These are phyloP conservation scores for Amanita fuliginea DNA, from an alignment of 768 basidiomycete species.

Conservation along the genomic window DNA sequence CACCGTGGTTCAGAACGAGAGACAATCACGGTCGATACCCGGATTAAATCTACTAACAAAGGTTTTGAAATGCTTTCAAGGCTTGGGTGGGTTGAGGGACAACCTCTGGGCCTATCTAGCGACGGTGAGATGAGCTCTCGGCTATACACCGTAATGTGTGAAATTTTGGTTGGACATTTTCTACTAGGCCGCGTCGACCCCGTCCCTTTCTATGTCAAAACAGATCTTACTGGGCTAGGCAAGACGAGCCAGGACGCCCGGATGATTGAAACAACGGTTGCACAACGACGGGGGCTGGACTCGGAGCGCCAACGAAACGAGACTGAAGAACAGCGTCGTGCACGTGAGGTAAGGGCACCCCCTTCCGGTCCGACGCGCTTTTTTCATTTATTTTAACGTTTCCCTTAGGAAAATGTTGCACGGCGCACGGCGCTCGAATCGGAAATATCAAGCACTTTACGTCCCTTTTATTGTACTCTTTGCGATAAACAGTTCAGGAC, in stretches of 20 bases:
- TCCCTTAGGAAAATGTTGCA: conserved; percentile 46
- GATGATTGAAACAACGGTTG: conserved; percentile 79
- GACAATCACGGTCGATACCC: conserved; percentile 72
- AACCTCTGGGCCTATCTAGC: conserved; percentile 62
- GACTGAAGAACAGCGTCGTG: conserved; percentile 63
- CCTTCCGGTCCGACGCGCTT: background rate
- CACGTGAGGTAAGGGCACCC: conserved; percentile 47
- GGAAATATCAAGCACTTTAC: conserved; percentile 58
- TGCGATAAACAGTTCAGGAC: conserved; percentile 86
- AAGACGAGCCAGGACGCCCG: conserved; percentile 70
- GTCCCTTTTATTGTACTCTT: conserved; percentile 69
- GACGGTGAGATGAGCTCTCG: conserved; percentile 40
- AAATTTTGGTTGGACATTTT: conserved; percentile 3
- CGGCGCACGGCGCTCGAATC: conserved; percentile 53
- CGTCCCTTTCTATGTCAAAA: conserved; percentile 71
- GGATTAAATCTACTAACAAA: conserved; percentile 67
- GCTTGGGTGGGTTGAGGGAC: conserved; percentile 76
- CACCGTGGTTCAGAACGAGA: conserved; percentile 41
- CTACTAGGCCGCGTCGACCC: conserved; percentile 74
- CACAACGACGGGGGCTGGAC: conserved; percentile 68
- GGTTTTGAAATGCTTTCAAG: conserved; percentile 74
- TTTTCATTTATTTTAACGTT: too few species aligned
- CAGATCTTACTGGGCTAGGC: conserved; percentile 69
- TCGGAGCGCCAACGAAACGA: conserved; percentile 77
- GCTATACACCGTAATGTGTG: background rate